Evolutionary conservation across 345 rosid genomes (phyloP).

Genomic region (Linum lewisii): DNA sequence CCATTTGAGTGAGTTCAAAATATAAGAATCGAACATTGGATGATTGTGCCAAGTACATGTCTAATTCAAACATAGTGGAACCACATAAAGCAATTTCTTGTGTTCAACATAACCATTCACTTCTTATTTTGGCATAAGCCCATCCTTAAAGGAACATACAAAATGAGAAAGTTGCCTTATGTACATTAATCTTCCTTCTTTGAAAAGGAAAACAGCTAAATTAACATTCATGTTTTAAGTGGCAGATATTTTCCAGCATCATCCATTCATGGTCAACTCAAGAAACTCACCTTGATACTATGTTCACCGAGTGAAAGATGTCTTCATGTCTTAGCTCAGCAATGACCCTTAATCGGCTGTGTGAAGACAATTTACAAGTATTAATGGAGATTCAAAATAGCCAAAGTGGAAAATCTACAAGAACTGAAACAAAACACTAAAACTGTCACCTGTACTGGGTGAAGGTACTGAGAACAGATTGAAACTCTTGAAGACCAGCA

Average conservation of each 20-base stretch:
- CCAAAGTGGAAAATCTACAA: not conserved
- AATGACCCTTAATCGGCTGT: conserved; percentile 89
- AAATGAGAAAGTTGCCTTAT: not conserved
- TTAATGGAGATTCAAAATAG: not conserved
- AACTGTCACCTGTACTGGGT: conserved; percentile 72
- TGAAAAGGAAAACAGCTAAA: not conserved
- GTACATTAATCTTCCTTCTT: not conserved
- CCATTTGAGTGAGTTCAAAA: too few species aligned
- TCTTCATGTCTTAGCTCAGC: conserved; percentile 95
- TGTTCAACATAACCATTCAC: not conserved
- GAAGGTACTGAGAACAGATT: conserved; percentile 73
- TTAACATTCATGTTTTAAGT: not conserved
- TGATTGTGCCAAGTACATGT: not conserved
- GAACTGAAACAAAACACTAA: conserved; percentile 1
- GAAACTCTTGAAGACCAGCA: conserved; percentile 82
- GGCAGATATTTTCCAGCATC: not conserved
- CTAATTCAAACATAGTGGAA: not conserved
- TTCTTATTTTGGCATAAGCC: not conserved
- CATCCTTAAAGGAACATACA: not conserved
- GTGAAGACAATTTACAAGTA: conserved; percentile 12
- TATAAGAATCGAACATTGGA: too few species aligned
- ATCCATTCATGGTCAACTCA: conserved; percentile 12
- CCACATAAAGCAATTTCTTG: not conserved
- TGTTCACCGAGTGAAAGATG: conserved; percentile 94
- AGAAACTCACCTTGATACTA: conserved; percentile 72